Evolutionary conservation across 2,329 filamentous ascomycete species (phyloP), one percentile per base, ranked within the genome.

Genomic region (Bipolaris oryzae): DNA sequence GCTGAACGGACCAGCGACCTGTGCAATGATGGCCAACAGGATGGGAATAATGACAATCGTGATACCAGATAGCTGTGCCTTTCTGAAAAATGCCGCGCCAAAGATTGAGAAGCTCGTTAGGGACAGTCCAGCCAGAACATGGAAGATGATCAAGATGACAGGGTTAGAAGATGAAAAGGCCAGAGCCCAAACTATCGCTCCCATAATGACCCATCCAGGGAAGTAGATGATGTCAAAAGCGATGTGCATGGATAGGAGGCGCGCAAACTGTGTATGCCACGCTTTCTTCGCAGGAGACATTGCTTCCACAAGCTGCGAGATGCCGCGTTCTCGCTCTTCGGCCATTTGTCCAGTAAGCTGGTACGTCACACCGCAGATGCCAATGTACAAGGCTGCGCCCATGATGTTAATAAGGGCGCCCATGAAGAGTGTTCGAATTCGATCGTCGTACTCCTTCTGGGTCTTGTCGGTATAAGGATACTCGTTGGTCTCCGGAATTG

Each of bases 321-420:
- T 95, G 55, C 92, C 93, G 15, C 87, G 81, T 78, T 97, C 93
- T 53, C 93, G 83, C 77, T 97, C 93, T 1, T 88, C 87, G 7
- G 93, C 92, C 73, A 96, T 88, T 67, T 93, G 87, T 7, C 93
- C 93, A 0, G 91, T 91, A 54, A 96, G 81, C 69, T 97, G 92
- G 73, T 96, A 97, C 35, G 88, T 89, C 23, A 96, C 85, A 52
- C 91, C 91, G 43, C 95, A 87, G 52, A 95, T 84, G 18, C 87
- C 89, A 47, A 92, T 85, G 67, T 96, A 87, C 70, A 96, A 92
- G 1, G 88, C 87, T 18, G 96, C 87, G 15, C 83, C 91, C 62
- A 96, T 81, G 62, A 91, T 90, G 64, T 89, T 86, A 68, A 90
- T 88, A 56, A 96, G 84, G 2, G 87, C 82, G 1, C 82, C 80